Evolutionary conservation across 2,329 filamentous ascomycete species (phyloP).

Genomic region (Aspergillus pseudonomiae): DNA sequence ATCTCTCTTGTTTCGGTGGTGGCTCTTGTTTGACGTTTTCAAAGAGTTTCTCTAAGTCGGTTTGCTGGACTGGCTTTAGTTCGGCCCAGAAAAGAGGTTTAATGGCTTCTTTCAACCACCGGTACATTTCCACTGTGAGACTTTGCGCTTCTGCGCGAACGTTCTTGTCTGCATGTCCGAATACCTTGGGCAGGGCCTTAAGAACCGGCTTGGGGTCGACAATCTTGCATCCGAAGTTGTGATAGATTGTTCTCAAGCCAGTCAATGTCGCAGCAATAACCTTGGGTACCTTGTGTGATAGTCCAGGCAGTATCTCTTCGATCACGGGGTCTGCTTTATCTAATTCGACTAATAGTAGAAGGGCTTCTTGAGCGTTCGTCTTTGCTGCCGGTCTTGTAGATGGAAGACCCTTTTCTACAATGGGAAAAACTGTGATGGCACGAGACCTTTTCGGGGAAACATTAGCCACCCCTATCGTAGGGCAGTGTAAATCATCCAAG

Average conservation of each 20-base stretch:
- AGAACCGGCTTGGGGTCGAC: conserved; percentile 91
- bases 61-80: conserved; percentile 91
- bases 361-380: conserved; percentile 78
- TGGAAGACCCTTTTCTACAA: conserved; percentile 88
- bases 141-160: conserved; percentile 91
- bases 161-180: conserved; percentile 97
- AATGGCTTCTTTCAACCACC: conserved; percentile 97
- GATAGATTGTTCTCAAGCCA: conserved; percentile 80
- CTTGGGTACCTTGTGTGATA: conserved; percentile 90
- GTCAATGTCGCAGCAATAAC: conserved; percentile 75
- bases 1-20: conserved; percentile 83
- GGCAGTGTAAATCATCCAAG: not conserved
- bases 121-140: conserved; percentile 89
- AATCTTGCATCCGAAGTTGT: conserved; percentile 92
- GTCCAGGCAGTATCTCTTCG: conserved; percentile 81
- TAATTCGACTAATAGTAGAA: conserved; percentile 86
- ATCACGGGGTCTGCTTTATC: conserved; percentile 84
- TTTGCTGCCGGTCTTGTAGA: conserved; percentile 90
- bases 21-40: conserved; percentile 89
- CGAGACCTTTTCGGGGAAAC: conserved; percentile 63
- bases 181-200: conserved; percentile 85
- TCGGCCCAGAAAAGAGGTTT: conserved; percentile 98
- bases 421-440: conserved; percentile 70
- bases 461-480: not conserved
- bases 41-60: conserved; percentile 90